Evolutionary conservation across 805 yeast species (phyloP).

Genomic region (Kluyveromyces siamensis): DNA sequence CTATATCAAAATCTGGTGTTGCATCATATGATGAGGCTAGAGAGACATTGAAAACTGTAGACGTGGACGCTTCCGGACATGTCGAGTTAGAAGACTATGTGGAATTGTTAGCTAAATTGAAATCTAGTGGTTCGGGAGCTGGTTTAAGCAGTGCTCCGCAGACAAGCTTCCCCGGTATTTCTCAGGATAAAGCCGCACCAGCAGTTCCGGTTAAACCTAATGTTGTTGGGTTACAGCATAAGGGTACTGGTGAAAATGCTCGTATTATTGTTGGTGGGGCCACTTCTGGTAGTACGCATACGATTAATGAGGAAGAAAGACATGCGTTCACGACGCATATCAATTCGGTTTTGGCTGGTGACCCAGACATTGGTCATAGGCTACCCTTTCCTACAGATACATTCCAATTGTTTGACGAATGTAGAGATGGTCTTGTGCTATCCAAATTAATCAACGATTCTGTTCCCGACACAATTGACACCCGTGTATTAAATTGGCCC

Average conservation of each 20-base stretch:
- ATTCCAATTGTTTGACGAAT: constrained; percentile 93
- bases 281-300: constrained; percentile 88
- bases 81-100: constrained; percentile 95
- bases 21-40: constrained; percentile 88
- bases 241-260: constrained; percentile 52
- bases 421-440: constrained; percentile 87
- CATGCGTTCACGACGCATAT: constrained; percentile 93
- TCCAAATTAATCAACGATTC: constrained; percentile 94
- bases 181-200: constrained; percentile 15
- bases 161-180: constrained; percentile 1
- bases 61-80: constrained; percentile 93
- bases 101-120: constrained; percentile 70
- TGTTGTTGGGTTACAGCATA: constrained; percentile 34
- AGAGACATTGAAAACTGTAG: constrained; percentile 82
- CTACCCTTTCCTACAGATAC: constrained; percentile 89
- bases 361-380: constrained; percentile 70
- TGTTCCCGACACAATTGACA: constrained; percentile 96
- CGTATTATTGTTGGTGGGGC: constrained; percentile 78
- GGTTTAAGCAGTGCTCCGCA: constrained; percentile 4
- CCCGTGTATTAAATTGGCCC: constrained; percentile 90
- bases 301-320: constrained; percentile 95
- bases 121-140: constrained; percentile 29
- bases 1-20: constrained; percentile 68
- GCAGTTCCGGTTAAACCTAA: constrained; percentile 24
- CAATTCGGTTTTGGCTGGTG: constrained; percentile 85